Conservation (phyloP, 2,329 filamentous ascomycete species). For the Teratosphaeria destructans region DNA sequence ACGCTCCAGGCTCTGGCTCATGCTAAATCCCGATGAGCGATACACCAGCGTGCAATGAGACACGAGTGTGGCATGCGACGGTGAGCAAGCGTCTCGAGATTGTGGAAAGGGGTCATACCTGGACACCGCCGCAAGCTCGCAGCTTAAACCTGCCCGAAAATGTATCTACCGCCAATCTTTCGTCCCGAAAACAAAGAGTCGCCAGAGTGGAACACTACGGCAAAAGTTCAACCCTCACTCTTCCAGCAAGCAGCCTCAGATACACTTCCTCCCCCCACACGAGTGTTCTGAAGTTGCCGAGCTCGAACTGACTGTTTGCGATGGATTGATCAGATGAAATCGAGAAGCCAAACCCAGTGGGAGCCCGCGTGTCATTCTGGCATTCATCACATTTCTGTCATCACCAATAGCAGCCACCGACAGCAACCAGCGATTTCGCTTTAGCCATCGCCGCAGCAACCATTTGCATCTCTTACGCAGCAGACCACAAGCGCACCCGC, state of each 20-base stretch:
- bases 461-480: no score
- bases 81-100: neutral
- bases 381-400: no score
- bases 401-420: no score
- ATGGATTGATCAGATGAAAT: neutral
- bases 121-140: neutral
- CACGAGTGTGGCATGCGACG: neutral
- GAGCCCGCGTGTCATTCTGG: no score
- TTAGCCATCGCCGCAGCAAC: no score
- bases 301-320: neutral
- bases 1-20: neutral
- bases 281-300: neutral
- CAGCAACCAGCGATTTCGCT: no score
- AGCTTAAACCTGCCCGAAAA: neutral
- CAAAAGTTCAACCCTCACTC: neutral
- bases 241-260: neutral
- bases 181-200: neutral
- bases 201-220: neutral
- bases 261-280: neutral
- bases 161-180: neutral
- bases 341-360: no score
- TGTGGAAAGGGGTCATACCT: neutral
- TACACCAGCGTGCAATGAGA: neutral
- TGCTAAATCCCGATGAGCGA: neutral
- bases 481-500: no score